phyloP scores from a whole-genome alignment of 1,284 basidiomycete species.

The Sphagnurus paluster region DNA sequence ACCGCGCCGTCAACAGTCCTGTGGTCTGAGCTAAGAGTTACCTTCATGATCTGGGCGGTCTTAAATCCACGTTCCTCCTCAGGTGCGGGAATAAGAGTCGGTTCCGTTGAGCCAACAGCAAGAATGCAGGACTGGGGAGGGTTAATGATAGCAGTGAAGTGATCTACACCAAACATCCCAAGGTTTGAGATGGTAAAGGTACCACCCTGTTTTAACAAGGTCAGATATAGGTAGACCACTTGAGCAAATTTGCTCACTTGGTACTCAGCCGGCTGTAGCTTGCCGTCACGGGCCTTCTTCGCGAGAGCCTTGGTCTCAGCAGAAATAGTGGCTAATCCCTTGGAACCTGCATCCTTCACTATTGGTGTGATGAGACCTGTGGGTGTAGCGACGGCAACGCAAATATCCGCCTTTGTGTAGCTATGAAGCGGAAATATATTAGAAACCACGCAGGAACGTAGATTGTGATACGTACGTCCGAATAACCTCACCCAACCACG shows the following conservation, averaged over 20 bases:
- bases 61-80: constrained; percentile 94
- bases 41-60: constrained; percentile 92
- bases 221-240: neutral
- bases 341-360: constrained; percentile 88
- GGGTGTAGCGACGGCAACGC: constrained; percentile 95
- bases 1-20: constrained; percentile 93
- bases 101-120: constrained; percentile 88
- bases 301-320: constrained; percentile 91
- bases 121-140: constrained; percentile 97
- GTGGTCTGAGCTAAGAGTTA: constrained; percentile 95
- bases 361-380: constrained; percentile 98
- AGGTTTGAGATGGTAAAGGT: constrained; percentile 99
- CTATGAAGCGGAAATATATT: no score
- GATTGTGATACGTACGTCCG: no score
- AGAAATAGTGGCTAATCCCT: constrained; percentile 92
- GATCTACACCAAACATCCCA: constrained; percentile 94
- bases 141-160: constrained; percentile 99
- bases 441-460: no score
- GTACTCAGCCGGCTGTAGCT: constrained; percentile 95
- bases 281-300: constrained; percentile 94
- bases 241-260: constrained; percentile 67
- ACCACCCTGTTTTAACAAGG: constrained; percentile 66
- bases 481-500: constrained; percentile 96
- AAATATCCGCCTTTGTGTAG: constrained; percentile 97
- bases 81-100: constrained; percentile 85